Conservation (phyloP, 2,329 filamentous ascomycete species). For the Sordariomycetes sp. region DNA sequence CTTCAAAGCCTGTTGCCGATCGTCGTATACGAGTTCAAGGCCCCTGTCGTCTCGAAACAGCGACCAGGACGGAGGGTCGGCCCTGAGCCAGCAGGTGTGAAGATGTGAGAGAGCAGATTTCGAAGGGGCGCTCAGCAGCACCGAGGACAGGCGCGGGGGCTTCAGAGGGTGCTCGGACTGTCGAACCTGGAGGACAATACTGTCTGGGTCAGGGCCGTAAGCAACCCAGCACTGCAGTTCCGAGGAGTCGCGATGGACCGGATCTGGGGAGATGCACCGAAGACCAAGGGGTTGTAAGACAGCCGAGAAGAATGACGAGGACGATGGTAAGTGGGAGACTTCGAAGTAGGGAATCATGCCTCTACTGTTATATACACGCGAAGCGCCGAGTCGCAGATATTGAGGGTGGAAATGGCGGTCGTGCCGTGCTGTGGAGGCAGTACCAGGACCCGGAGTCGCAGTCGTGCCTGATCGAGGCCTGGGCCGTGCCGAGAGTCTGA, state of each 20-base stretch:
- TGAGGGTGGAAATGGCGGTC: background rate
- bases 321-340: slow-evolving; percentile 70
- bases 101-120: slow-evolving; percentile 61
- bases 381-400: no score
- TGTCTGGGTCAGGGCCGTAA: slow-evolving; percentile 11
- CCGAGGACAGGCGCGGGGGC: slow-evolving; percentile 31
- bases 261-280: slow-evolving; percentile 35
- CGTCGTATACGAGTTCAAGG: slow-evolving; percentile 2
- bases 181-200: slow-evolving; percentile 34
- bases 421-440: no score
- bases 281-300: slow-evolving; percentile 72
- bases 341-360: slow-evolving; percentile 35
- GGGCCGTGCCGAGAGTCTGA: no score
- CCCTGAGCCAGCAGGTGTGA: slow-evolving; percentile 58
- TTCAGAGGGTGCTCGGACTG: slow-evolving; percentile 28
- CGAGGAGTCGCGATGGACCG: background rate
- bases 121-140: slow-evolving; percentile 61
- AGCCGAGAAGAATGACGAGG: slow-evolving; percentile 76
- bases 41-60: slow-evolving; percentile 4
- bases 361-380: no score
- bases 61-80: slow-evolving; percentile 38
- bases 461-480: no score
- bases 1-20: slow-evolving; percentile 6
- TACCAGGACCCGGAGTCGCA: no score
- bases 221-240: background rate